These are phyloP conservation scores for Panicum virgatum DNA, from an alignment of 202 grass and related monocot species.

Conservation along the genomic window DNA sequence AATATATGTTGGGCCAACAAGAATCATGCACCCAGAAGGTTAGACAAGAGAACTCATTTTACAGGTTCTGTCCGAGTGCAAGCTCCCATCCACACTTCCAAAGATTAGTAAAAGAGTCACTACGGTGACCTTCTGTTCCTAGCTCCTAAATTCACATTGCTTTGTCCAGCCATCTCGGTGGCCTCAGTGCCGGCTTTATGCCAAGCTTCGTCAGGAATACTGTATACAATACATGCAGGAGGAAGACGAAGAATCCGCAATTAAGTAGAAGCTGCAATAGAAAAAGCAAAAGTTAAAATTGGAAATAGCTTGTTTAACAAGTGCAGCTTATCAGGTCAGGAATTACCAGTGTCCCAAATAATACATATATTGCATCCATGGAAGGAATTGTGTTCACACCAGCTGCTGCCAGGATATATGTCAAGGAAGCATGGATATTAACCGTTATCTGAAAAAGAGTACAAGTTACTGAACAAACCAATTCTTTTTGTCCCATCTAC, in stretches of 20 bases:
- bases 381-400: slow-evolving; percentile 77
- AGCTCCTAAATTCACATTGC: slow-evolving; percentile 45
- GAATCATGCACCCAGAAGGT: slow-evolving; percentile 11
- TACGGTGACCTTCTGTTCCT: not conserved
- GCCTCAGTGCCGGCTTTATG: slow-evolving; percentile 64
- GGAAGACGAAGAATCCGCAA: slow-evolving; percentile 82
- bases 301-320: not conserved
- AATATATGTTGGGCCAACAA: not conserved
- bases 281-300: slow-evolving; percentile 18
- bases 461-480: slow-evolving; percentile 28
- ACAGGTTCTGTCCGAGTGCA: not conserved
- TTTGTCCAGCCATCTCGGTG: slow-evolving; percentile 75
- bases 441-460: slow-evolving; percentile 80
- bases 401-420: slow-evolving; percentile 64
- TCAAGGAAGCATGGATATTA: slow-evolving; percentile 87
- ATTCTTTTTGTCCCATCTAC: not conserved
- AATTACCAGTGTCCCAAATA: slow-evolving; percentile 86
- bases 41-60: slow-evolving; percentile 7
- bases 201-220: slow-evolving; percentile 80
- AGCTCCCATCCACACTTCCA: not conserved
- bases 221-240: slow-evolving; percentile 84
- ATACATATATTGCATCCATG: slow-evolving; percentile 80
- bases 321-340: not conserved
- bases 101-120: not conserved
- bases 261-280: slow-evolving; percentile 79